These are phyloP conservation scores for Coelastrella sp. DNA, from an alignment of 139 green algal genomes.

Conservation along the genomic window DNA sequence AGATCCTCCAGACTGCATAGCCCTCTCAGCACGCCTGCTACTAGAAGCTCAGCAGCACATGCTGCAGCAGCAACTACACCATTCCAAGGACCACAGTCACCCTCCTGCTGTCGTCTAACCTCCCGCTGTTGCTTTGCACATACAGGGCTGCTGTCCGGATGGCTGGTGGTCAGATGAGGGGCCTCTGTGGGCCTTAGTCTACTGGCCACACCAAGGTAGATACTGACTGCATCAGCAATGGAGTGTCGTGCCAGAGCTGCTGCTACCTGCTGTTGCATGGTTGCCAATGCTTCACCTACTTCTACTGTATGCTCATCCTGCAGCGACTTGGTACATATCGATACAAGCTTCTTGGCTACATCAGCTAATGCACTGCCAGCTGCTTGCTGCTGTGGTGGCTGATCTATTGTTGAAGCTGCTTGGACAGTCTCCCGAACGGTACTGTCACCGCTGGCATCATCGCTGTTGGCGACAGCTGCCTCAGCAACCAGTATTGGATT, in stretches of 20 bases:
- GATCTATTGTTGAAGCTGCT: not conserved
- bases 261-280: slow-evolving; percentile 6
- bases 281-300: not conserved
- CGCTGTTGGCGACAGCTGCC: not conserved
- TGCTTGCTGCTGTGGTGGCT: not conserved
- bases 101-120: not conserved
- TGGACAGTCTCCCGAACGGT: not conserved
- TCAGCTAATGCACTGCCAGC: not conserved
- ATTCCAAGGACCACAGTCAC: not conserved
- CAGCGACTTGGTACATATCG: not conserved
- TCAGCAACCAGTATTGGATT: slow-evolving; percentile 13
- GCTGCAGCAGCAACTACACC: not conserved
- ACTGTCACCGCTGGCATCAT: not conserved
- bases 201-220: not conserved
- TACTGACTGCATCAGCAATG: not conserved
- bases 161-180: not conserved
- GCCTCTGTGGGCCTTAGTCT: not conserved
- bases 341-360: not conserved
- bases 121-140: slow-evolving; percentile 11
- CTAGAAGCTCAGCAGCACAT: not conserved
- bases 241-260: not conserved
- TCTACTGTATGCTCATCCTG: not conserved
- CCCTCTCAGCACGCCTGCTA: not conserved
- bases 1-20: not conserved
- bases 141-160: not conserved